Base-by-base conservation (phyloP, 2,329 filamentous ascomycete species). In the Colletotrichum noveboracense region DNA sequence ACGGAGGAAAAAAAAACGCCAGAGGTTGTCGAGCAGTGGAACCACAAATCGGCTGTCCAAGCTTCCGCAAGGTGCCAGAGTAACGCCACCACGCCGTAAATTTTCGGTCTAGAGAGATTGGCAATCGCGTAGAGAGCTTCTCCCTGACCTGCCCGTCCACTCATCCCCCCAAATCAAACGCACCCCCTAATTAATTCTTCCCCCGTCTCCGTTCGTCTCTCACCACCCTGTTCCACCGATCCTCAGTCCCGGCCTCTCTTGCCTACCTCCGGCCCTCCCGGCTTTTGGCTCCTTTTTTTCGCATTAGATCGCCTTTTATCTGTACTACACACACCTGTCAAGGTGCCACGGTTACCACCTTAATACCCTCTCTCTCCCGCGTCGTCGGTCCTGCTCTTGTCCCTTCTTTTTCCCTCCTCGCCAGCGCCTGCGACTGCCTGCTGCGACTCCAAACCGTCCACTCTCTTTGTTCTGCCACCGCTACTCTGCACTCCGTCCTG, bases 41-140 rank as follows among this genome's bases (percentile, higher is more conserved):
- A 76, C 74, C 74, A 76, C 36, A 68, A 66, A 76, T 77, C 73
- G 74, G 69, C 76, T 76, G 76, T 77, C 74, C 61, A 74, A 72
- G 73, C 76, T 77, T 75, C 74, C 74, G 76, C 60, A 66, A 71
- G 72, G 71, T 77, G 65, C 68, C 70, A 77, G 71, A 77, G 76
- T 77, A 77, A 74, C 73, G 74, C 76, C 76, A 77, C 70, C 66
- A 74, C 34, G 74, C 71, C 52, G 74, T 66, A 71, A 66, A 74
- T 66, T 77, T 73, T 66, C 26, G 34, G 65, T 30, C 70, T 68
- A 34, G 56, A 68, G 74, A 74, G 70, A 75, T 73, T 75, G 38
- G 48, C 70, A 52, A 43, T 74, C 74, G 70, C 74, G 62, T 75
- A 18, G 56, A 65, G 70, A 75, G 64, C 70, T 73, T 58, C 73